Evolutionary conservation across 495 filamentous ascomycete species (phyloP).

Genomic region (Echria macrotheca): DNA sequence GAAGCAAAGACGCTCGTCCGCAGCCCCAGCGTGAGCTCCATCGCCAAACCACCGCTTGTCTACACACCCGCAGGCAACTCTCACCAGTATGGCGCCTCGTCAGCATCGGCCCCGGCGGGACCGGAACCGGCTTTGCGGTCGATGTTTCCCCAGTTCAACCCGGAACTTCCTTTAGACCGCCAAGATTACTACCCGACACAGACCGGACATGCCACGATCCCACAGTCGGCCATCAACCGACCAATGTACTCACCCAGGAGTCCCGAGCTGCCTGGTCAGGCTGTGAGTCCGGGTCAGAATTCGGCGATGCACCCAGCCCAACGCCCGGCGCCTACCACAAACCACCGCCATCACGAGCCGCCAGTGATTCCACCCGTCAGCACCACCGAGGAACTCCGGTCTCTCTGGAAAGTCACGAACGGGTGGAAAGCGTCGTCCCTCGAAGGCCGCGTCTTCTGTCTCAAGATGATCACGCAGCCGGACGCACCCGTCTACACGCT

Average conservation of each 20-base stretch:
- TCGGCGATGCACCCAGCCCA: slow-evolving; percentile 13
- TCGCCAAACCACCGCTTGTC: slow-evolving; percentile 39
- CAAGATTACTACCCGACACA: slow-evolving; percentile 65
- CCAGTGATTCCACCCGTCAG: slow-evolving; percentile 39
- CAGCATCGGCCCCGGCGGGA: slow-evolving; percentile 1
- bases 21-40: slow-evolving; percentile 43
- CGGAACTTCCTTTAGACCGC: slow-evolving; percentile 57
- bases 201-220: slow-evolving; percentile 48
- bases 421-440: slow-evolving; percentile 47
- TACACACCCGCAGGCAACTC: slow-evolving; percentile 20
- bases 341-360: slow-evolving; percentile 32
- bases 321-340: slow-evolving; percentile 29
- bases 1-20: slow-evolving; percentile 46
- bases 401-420: slow-evolving; percentile 51
- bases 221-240: slow-evolving; percentile 50
- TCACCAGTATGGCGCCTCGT: slow-evolving; percentile 2
- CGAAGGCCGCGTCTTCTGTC: slow-evolving; percentile 47
- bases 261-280: slow-evolving; percentile 24
- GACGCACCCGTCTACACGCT: slow-evolving; percentile 50
- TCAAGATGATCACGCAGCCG: slow-evolving; percentile 42
- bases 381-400: slow-evolving; percentile 47
- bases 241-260: slow-evolving; percentile 48
- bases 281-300: slow-evolving; percentile 20
- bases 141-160: slow-evolving; percentile 81
- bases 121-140: slow-evolving; percentile 33